These are phyloP conservation scores for Populus nigra DNA, from an alignment of 345 rosid species.

Conservation along the genomic window DNA sequence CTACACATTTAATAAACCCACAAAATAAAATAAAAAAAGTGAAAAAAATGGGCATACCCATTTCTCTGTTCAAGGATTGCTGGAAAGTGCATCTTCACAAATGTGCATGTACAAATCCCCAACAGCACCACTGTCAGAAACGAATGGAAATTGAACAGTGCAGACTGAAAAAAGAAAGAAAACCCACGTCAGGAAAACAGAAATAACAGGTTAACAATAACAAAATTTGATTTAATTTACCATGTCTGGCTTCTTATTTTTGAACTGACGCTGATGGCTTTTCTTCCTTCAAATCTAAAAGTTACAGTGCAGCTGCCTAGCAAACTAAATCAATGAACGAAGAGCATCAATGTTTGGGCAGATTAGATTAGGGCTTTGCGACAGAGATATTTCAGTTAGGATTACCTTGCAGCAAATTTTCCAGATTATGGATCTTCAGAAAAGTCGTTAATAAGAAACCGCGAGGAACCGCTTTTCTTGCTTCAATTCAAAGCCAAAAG, in stretches of 20 bases:
- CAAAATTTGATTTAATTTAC: conserved; percentile 5
- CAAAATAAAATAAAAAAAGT: background rate
- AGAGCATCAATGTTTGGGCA: background rate
- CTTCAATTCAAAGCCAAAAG: background rate
- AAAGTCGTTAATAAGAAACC: background rate
- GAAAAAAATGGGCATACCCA: conserved; percentile 44
- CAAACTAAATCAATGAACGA: background rate
- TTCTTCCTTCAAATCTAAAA: conserved; percentile 14
- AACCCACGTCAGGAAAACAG: background rate
- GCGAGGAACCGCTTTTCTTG: background rate
- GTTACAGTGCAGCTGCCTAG: background rate
- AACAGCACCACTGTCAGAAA: conserved; percentile 82
- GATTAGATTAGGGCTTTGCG: background rate
- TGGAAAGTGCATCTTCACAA: conserved; percentile 93
- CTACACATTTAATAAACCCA: background rate
- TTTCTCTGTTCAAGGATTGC: conserved; percentile 89
- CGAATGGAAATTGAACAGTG: conserved; percentile 93
- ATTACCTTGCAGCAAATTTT: background rate
- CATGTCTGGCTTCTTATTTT: conserved; percentile 11
- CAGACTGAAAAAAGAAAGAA: conserved; percentile 54
- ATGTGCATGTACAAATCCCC: conserved; percentile 89
- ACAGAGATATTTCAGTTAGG: background rate
- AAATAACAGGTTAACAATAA: background rate
- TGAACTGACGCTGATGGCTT: background rate
- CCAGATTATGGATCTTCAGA: background rate